These are phyloP conservation scores for Citrus cavaleriei DNA, from an alignment of 345 rosid species.

Conservation along the genomic window DNA sequence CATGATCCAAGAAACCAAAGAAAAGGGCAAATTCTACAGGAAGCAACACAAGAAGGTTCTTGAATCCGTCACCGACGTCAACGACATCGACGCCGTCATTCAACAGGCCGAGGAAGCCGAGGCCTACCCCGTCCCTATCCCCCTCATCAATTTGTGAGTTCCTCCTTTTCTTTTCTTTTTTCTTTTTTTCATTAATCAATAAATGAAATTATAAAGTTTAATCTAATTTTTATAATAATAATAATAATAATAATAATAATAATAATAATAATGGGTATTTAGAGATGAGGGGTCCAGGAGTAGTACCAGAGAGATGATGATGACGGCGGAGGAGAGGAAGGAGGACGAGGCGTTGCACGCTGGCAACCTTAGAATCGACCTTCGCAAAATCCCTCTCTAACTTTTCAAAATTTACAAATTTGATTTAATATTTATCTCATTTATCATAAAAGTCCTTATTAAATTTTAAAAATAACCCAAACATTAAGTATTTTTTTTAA, in stretches of 20 bases:
- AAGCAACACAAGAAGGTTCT: constrained; percentile 66
- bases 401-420: too few relatives aligned
- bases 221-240: too few relatives aligned
- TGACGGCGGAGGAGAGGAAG: constrained; percentile 56
- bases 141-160: constrained; percentile 60
- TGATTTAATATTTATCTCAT: too few relatives aligned
- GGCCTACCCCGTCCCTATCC: constrained; percentile 38
- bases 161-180: neutral
- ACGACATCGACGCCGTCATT: constrained; percentile 80
- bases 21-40: constrained; percentile 59
- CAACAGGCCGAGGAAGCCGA: constrained; percentile 69
- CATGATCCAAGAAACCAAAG: constrained; percentile 75
- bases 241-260: too few relatives aligned
- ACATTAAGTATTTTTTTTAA: too few relatives aligned
- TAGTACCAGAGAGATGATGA: constrained; percentile 11
- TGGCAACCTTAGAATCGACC: constrained; percentile 36
- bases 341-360: constrained; percentile 73
- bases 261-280: too few relatives aligned
- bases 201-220: neutral
- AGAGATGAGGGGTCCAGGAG: constrained; percentile 57
- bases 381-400: too few relatives aligned
- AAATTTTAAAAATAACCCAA: too few relatives aligned
- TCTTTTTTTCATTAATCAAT: neutral
- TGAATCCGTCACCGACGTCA: constrained; percentile 75
- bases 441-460: too few relatives aligned